phyloP scores from a whole-genome alignment of 129 eudicot species.

The Saussurea involucrata region DNA sequence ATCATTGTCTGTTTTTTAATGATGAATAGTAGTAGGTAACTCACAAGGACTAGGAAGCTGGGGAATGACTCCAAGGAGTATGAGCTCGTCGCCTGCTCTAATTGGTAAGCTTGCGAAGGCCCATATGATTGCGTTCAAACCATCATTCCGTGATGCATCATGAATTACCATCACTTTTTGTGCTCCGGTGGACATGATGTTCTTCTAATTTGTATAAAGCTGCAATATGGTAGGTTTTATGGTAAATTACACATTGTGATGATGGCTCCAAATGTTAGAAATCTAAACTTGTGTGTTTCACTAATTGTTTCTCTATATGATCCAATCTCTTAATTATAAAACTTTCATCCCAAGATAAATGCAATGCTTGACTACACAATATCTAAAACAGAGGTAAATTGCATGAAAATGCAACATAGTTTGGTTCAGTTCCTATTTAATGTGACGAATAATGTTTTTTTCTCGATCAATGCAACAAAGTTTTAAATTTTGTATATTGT shows the following conservation, averaged over 20 bases:
- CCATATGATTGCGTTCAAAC: conserved; percentile 44
- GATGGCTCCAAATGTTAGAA: background rate
- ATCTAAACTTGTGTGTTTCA: background rate
- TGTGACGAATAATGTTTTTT: background rate
- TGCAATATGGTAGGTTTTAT: conserved; percentile 19
- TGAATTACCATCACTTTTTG: conserved; percentile 52
- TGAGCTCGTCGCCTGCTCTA: conserved; percentile 52
- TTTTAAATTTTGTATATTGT: background rate
- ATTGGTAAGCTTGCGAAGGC: conserved; percentile 29
- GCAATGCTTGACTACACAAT: too few species aligned
- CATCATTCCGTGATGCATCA: conserved; percentile 48
- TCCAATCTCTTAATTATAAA: background rate
- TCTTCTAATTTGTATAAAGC: conserved; percentile 17
- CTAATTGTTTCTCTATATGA: background rate
- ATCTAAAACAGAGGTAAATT: background rate
- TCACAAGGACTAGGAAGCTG: conserved; percentile 45
- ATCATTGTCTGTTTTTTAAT: conserved; percentile 1
- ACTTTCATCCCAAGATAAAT: background rate
- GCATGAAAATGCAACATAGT: background rate
- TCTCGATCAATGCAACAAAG: background rate
- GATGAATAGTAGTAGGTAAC: conserved; percentile 32
- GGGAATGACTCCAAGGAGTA: conserved; percentile 55
- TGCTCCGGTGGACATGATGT: conserved; percentile 27
- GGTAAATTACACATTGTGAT: conserved; percentile 1
- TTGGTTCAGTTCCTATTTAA: background rate